Percentiles rank a stretch among this genome's conserved stretches.
These are phyloP conservation scores for Corylus heterophylla DNA, from an alignment of 306 rosid genomes.

Conservation along the genomic window DNA sequence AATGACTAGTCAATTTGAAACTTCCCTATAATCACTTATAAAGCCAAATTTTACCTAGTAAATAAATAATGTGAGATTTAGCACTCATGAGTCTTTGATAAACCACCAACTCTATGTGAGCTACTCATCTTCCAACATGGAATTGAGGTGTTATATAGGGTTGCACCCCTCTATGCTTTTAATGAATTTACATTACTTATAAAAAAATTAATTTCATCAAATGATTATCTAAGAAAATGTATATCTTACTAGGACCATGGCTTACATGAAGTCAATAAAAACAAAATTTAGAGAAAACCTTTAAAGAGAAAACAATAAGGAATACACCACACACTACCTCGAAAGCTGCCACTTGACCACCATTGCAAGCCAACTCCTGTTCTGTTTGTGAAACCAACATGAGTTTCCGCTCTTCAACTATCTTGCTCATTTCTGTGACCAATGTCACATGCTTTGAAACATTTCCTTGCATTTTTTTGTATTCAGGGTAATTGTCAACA, in stretches of 20 bases:
- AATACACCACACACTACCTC: constrained; percentile 57
- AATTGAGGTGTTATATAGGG: no score
- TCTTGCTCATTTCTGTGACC: constrained; percentile 95
- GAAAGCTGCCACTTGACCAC: constrained; percentile 94
- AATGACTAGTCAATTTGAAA: no score
- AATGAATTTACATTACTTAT: no score
- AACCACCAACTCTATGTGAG: no score
- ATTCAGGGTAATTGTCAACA: constrained; percentile 95
- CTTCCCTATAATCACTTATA: no score
- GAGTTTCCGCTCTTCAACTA: constrained; percentile 80
- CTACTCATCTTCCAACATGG: no score
- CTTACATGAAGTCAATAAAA: background rate
- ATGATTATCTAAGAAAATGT: constrained; percentile 12
- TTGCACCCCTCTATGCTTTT: no score
- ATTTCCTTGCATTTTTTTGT: constrained; percentile 94
- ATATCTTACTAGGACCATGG: background rate
- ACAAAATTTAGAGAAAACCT: constrained; percentile 15
- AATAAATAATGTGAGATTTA: no score
- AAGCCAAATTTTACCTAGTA: no score
- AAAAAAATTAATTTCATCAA: no score
- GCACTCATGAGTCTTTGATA: no score
- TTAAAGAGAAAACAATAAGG: constrained; percentile 2
- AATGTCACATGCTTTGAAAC: constrained; percentile 94
- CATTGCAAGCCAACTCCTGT: constrained; percentile 96
- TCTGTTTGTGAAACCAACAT: constrained; percentile 92